Conservation (phyloP, 371 early-diverging fungal species). For the Lichtheimia hyalospora region DNA sequence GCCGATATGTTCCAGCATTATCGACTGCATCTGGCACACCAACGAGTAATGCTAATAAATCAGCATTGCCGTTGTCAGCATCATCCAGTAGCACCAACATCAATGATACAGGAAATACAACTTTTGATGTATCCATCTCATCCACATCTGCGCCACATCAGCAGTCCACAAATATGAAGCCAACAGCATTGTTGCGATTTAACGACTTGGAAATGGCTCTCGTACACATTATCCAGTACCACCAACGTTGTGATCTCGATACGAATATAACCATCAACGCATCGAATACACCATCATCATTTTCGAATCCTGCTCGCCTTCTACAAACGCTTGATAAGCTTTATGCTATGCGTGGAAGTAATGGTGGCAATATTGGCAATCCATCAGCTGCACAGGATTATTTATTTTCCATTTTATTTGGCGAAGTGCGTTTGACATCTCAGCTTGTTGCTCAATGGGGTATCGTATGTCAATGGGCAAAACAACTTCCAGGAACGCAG, state of each 20-base stretch:
- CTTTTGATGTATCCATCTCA: slow-evolving; percentile 2
- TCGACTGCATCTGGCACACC: neutral
- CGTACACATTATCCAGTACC: slow-evolving; percentile 11
- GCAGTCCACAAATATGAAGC: neutral
- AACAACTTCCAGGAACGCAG: slow-evolving; percentile 11
- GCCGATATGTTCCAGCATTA: slow-evolving; percentile 4
- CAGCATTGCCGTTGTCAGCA: neutral
- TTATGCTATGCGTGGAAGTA: neutral
- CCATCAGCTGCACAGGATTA: slow-evolving; percentile 19
- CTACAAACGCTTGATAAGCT: slow-evolving; percentile 10
- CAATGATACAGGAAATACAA: neutral
- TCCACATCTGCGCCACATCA: slow-evolving; percentile 3
- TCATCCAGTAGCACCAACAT: neutral
- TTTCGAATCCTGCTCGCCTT: slow-evolving; percentile 10
- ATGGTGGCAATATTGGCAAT: slow-evolving; percentile 19
- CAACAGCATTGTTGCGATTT: neutral
- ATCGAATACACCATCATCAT: neutral
- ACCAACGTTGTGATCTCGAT: slow-evolving; percentile 5
- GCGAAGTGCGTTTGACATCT: slow-evolving; percentile 32
- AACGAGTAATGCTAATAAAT: neutral
- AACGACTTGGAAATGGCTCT: slow-evolving; percentile 3
- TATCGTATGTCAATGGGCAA: slow-evolving; percentile 35
- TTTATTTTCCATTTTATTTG: slow-evolving; percentile 31
- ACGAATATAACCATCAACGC: neutral
- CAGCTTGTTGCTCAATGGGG: slow-evolving; percentile 28